These are phyloP conservation scores for Cordyceps javanica DNA, from an alignment of 2,329 filamentous ascomycete species.

Conservation along the genomic window DNA sequence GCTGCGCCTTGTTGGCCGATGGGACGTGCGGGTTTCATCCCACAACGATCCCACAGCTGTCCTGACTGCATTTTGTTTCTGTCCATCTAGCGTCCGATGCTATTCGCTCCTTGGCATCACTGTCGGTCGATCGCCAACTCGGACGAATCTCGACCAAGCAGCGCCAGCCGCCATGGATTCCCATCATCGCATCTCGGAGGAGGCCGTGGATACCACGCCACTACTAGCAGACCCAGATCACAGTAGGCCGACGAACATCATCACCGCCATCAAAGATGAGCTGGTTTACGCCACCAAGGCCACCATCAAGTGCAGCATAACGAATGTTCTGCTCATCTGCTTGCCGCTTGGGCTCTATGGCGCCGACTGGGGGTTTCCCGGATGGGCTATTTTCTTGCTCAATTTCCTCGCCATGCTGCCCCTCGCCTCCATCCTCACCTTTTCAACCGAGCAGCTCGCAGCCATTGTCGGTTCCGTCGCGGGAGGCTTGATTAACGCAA, in stretches of 20 bases:
- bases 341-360: slow-evolving; percentile 59
- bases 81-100: neutral
- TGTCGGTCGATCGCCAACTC: neutral
- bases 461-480: slow-evolving; percentile 55
- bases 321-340: slow-evolving; percentile 55
- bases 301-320: slow-evolving; percentile 14
- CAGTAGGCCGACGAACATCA: neutral
- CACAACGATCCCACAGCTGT: neutral
- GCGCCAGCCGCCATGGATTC: neutral
- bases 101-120: neutral
- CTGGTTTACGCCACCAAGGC: slow-evolving; percentile 9
- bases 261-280: neutral
- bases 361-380: slow-evolving; percentile 39
- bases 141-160: neutral
- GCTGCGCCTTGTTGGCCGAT: slow-evolving; percentile 5
- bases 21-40: neutral
- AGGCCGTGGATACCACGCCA: slow-evolving; percentile 7
- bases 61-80: neutral
- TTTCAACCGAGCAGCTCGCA: slow-evolving; percentile 58
- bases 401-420: slow-evolving; percentile 62
- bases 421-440: slow-evolving; percentile 54
- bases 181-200: neutral
- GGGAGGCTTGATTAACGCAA: slow-evolving; percentile 58
- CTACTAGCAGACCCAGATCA: neutral
- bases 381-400: slow-evolving; percentile 46